Evolutionary conservation across 352 stramenopile genomes (phyloP), one percentile per base, ranked within the genome.

Genomic region (Globisporangium mamillatum): DNA sequence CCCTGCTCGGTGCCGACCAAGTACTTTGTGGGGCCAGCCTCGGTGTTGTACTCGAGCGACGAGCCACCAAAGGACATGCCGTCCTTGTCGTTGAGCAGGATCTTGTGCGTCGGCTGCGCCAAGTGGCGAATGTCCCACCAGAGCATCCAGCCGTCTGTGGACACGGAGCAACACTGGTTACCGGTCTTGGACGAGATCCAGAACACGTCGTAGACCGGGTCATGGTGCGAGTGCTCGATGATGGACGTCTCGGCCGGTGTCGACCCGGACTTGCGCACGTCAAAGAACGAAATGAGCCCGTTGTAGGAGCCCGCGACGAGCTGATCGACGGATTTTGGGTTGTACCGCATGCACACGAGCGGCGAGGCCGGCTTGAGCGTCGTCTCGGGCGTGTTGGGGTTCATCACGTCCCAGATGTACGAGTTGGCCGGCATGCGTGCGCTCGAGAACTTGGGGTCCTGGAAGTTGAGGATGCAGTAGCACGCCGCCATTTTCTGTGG

Each of bases 321-420:
- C 60, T 97, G 96, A 65, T 99, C 96, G 18, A 97, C 93, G 14
- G 90, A 97, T 76, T 99, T 99, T 3, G 94, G 96, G 67, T 99
- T 99, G 81, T 98, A 99, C 8, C 95, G 88, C 75, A 99, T 89
- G 73, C 86, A 96, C 56, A 93, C 84, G 14, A 97, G 84, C n/a
- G 94, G 95, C 22, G 80, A 91, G 8, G 83, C 78, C 29, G 97
- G 94, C 60, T 95, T 86, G 61, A 99, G 82, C 41, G 94, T 97
- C 32, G 93, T 93, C 72, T 98, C 93, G 34, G 97, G 97, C 14
- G 94, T 98, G 72, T 99, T 99, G 8, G 97, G 97, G 78, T 99
- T 99, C 69, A 96, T 81, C 24, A 99, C 94, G 70, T 99, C 97
- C 97, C 97, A 99, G 64, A 99, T 98, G 75, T 98, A 99, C 53